phyloP scores from a whole-genome alignment of 163 green algal species.

The Scenedesmus sp. region DNA sequence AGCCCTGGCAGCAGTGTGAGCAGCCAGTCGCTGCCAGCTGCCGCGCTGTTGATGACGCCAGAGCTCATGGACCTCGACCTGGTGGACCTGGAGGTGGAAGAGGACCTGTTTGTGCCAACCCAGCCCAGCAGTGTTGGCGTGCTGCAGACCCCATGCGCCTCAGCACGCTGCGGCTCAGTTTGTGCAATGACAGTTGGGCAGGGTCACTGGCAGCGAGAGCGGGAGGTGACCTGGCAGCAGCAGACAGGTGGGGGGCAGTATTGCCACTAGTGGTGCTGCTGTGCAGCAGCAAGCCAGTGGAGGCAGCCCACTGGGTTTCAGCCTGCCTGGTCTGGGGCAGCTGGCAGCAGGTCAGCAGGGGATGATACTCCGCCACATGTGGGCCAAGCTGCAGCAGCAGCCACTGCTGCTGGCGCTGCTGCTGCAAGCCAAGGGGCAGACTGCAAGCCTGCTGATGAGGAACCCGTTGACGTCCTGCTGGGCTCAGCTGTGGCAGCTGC shows the following conservation, averaged over 20 bases:
- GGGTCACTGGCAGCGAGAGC: not conserved
- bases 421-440: not conserved
- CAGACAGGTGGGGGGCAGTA: not conserved
- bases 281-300: not conserved
- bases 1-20: constrained; percentile 10
- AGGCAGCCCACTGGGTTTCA: not conserved
- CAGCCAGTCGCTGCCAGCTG: not conserved
- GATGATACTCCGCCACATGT: not conserved
- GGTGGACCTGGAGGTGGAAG: too few relatives aligned
- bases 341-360: not conserved
- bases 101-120: not conserved
- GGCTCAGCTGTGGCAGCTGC: not conserved
- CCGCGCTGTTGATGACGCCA: constrained; percentile 5
- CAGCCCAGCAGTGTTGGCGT: not conserved
- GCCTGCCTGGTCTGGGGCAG: not conserved
- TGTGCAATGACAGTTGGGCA: not conserved
- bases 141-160: not conserved
- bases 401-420: not conserved
- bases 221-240: not conserved
- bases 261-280: not conserved
- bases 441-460: not conserved
- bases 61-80: constrained; percentile 48
- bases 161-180: not conserved
- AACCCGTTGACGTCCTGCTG: not conserved
- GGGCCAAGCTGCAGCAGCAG: not conserved